Percentiles rank a stretch among this genome's conserved stretches.
Conservation (phyloP, 805 yeast species). For the Pichia nanzhaoensis region DNA sequence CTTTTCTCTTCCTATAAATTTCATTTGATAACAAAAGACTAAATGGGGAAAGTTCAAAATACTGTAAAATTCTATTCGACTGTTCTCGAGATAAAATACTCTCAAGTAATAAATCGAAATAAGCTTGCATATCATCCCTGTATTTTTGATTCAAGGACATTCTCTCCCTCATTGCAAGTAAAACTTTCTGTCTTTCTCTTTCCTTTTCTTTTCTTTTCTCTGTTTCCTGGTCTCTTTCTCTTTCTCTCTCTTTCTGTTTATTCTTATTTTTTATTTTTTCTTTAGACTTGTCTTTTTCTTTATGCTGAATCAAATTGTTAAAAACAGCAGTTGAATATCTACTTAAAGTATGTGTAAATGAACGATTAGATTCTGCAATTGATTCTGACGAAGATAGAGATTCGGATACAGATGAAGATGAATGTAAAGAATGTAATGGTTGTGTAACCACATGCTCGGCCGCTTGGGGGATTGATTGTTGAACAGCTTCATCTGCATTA, state of each 20-base stretch:
- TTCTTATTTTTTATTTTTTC: too few relatives aligned
- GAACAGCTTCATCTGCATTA: background rate
- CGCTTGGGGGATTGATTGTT: too few relatives aligned
- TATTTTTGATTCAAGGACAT: constrained; percentile 27
- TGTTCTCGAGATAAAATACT: constrained; percentile 68
- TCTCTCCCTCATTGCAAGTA: constrained; percentile 6
- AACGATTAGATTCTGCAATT: constrained; percentile 2
- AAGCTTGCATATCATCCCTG: constrained; percentile 50
- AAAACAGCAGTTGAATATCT: constrained; percentile 3
- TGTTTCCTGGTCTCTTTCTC: constrained; percentile 2
- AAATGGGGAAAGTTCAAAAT: constrained; percentile 84
- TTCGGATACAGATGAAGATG: too few relatives aligned
- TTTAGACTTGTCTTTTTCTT: background rate
- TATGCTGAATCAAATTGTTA: background rate
- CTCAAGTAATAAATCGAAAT: constrained; percentile 55
- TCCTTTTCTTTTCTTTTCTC: constrained; percentile 11
- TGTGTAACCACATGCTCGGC: too few relatives aligned
- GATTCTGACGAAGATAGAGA: background rate
- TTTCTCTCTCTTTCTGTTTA: background rate
- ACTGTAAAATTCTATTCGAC: constrained; percentile 74
- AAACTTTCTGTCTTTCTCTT: constrained; percentile 5
- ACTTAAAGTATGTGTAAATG: constrained; percentile 1
- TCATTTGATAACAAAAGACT: constrained; percentile 80
- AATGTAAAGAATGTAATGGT: too few relatives aligned
- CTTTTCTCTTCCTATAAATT: constrained; percentile 76